These are phyloP conservation scores for Cinchona pubescens DNA, from an alignment of 257 asterid genomes.

Conservation along the genomic window DNA sequence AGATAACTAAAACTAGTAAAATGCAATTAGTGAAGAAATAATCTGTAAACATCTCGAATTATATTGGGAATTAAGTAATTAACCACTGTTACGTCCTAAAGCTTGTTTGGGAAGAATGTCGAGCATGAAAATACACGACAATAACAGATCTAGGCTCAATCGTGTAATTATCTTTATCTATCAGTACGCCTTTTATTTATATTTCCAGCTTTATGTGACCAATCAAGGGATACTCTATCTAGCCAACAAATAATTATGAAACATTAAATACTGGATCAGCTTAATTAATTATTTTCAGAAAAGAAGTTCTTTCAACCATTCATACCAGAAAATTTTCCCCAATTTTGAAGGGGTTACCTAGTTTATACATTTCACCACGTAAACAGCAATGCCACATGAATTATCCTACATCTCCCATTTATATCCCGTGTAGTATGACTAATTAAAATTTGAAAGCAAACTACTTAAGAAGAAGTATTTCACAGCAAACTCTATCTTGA, in stretches of 20 bases:
- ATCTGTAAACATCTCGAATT: neutral
- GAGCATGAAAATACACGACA: neutral
- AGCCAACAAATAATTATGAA: neutral
- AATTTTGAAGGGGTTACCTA: neutral
- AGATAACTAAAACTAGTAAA: too few species aligned
- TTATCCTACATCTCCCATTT: conserved; percentile 13
- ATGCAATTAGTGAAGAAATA: too few species aligned
- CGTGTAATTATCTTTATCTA: neutral
- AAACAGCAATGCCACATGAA: conserved; percentile 15
- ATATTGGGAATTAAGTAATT: neutral
- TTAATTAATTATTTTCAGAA: neutral
- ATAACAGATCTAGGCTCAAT: too few species aligned
- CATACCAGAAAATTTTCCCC: conserved; percentile 26
- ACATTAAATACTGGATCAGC: conserved; percentile 28
- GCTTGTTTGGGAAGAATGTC: neutral
- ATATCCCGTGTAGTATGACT: neutral
- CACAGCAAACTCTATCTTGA: neutral
- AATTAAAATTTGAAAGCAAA: neutral
- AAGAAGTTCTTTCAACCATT: conserved; percentile 6
- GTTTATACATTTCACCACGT: conserved; percentile 14
- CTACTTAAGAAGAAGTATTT: neutral
- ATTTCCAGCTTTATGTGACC: neutral
- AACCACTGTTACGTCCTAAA: neutral
- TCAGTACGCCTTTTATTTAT: neutral
- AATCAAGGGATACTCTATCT: neutral